Base-by-base conservation (phyloP, 768 basidiomycete species). In the Boletales sp. region DNA sequence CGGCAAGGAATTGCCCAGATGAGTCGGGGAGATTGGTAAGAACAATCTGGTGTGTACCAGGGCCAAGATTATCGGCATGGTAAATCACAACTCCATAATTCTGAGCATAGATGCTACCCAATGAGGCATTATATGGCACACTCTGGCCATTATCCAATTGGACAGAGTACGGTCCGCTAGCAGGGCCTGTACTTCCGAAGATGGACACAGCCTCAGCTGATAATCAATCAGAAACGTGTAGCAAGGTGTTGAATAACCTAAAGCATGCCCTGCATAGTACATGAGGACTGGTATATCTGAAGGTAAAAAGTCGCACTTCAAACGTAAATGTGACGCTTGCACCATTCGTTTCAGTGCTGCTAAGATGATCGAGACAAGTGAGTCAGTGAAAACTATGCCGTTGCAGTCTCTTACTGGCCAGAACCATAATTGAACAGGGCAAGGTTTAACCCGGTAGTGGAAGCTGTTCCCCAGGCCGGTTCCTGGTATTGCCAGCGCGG, bases 141-240 rank as follows among this genome's bases (percentile, higher is more conserved):
- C 55, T n/a, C 10, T 55, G 34, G 5, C 65, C 65, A n/a, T 62
- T 64, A 33, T 76, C 74, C 39, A 77, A 33, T 41, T 71, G 64
- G 19, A 64, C 67, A 0, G 63, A 60, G 49, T 73, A 77, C 1
- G 61, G 63, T 28, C 72, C 65, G 38, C 65, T 67, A 4, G 53
- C 47, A 4, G 72, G 70, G 5, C 73, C 68, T 1, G 74, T 67
- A 17, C 75, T 70, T 13, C 78, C 76, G 38, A 70, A 78, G 11
- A 80, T 49, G 5, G 72, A 72, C 8, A 80, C 64, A 7, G 69
- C 72, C 41, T 74, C 72, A 38, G 74, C 78, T 74, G 38, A 38
- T 18, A 32, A 32, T 35, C 10, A 31, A 39, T 52, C 17, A 57
- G 49, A 41, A 39, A 13, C 11, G 32, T 4, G 5, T n/a, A 2